These are phyloP conservation scores for Alternaria tenuissima DNA, from an alignment of 2,329 filamentous ascomycete species.

Conservation along the genomic window DNA sequence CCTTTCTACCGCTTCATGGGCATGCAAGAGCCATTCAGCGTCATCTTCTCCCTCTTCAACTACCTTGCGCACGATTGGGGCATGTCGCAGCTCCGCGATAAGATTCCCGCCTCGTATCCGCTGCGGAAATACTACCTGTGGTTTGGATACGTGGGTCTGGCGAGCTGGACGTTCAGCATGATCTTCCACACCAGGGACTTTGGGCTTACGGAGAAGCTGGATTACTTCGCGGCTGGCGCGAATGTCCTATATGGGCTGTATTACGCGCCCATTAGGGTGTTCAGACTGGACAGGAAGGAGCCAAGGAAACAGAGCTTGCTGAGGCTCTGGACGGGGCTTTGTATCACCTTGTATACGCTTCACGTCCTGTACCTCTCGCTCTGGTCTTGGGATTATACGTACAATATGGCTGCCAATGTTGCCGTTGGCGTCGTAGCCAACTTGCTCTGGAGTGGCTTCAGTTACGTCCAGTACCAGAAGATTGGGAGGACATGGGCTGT, in stretches of 20 bases:
- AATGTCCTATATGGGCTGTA: constrained; percentile 91
- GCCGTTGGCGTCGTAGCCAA: constrained; percentile 82
- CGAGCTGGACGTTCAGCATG: constrained; percentile 87
- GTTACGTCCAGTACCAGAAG: constrained; percentile 74
- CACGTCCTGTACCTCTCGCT: constrained; percentile 87
- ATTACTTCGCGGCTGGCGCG: constrained; percentile 94
- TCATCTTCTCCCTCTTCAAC: constrained; percentile 93
- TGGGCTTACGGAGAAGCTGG: constrained; percentile 84
- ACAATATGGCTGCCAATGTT: constrained; percentile 98
- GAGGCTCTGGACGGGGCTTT: constrained; percentile 78
- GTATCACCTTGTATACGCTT: constrained; percentile 72
- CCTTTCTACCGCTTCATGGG: constrained; percentile 90
- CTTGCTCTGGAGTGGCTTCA: constrained; percentile 85
- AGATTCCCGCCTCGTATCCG: constrained; percentile 76
- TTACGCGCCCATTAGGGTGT: constrained; percentile 82
- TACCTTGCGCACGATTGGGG: constrained; percentile 84
- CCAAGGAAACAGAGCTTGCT: constrained; percentile 63
- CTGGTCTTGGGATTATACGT: constrained; percentile 92
- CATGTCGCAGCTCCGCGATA: constrained; percentile 72
- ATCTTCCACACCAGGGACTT: constrained; percentile 95
- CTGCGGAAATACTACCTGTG: constrained; percentile 81
- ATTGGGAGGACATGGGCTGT: constrained; percentile 79
- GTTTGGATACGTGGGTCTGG: constrained; percentile 82
- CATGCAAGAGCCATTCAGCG: constrained; percentile 93
- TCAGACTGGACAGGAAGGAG: constrained; percentile 74